These are phyloP conservation scores for Cladosporium sp. DNA, from an alignment of 2,329 filamentous ascomycete genomes.

Conservation along the genomic window DNA sequence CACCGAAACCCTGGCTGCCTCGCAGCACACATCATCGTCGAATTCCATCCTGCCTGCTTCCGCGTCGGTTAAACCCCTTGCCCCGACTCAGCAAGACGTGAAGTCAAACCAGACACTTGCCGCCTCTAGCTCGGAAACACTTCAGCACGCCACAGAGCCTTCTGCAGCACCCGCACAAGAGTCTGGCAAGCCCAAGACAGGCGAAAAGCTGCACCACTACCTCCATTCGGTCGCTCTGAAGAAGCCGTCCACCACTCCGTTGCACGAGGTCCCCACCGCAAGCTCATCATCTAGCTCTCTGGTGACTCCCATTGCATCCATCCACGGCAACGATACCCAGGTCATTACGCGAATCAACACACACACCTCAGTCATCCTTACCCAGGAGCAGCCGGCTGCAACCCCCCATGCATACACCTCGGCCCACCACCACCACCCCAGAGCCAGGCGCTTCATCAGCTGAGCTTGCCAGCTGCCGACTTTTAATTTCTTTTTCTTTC, in stretches of 20 bases:
- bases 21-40: not conserved
- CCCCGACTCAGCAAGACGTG: not conserved
- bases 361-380: not conserved
- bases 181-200: not conserved
- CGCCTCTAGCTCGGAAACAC: not conserved
- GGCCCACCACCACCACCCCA: not conserved
- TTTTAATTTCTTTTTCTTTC: not conserved
- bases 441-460: slow-evolving; percentile 1
- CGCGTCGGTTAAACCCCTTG: not conserved
- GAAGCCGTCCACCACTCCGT: not conserved
- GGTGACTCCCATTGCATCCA: not conserved
- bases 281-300: not conserved
- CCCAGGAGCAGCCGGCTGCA: not conserved
- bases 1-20: not conserved
- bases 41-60: not conserved
- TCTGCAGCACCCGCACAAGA: not conserved
- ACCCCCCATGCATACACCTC: not conserved
- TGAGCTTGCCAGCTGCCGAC: not conserved
- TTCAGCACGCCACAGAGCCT: not conserved
- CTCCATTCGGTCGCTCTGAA: not conserved
- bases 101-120: not conserved
- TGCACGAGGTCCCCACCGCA: not conserved
- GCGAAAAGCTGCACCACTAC: slow-evolving; percentile 1
- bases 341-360: not conserved
- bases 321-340: not conserved